Base-by-base conservation (phyloP, 2,329 filamentous ascomycete species). In the Lachnellula arida region DNA sequence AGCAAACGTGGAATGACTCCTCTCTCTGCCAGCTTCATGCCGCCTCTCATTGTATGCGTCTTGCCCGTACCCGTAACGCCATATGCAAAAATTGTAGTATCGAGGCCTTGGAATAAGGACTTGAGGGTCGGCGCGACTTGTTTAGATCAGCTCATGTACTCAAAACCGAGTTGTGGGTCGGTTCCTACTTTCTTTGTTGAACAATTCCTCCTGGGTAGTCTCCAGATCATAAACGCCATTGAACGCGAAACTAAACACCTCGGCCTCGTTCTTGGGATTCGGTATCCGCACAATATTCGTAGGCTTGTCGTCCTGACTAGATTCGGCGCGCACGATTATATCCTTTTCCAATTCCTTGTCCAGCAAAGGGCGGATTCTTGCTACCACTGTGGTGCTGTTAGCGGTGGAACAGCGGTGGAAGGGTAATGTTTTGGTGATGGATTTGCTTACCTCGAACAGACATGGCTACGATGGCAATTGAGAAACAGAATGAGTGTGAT, bases 41-140 rank as follows among this genome's bases (percentile, higher is more conserved):
- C 92, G 62, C 92, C 92, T 61, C 92, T 86, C 91, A 97, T 96
- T 2, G 92, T 97, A 73, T 96, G 90, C 57, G 92, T 97, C 75
- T 97, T 97, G 54, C 92, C 92, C 0, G 91, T 96, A 47, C 92
- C 92, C 0, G 92, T 96, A 57, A 93, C 90, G 58, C 92, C 92
- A 70, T 97, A 96, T 28, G 92, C 91, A 69, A 97, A 96, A 55
- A 96, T 83, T 11, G 91, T 96, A 43, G 93, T 83, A 73, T 95
- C 89, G 69, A 91, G 85, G 56, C 90, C 94, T 73, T 87, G 86
- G 75, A 97, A 97, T 9, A 97, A 83, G 53, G 94, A 88, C 71
- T 96, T 97, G 60, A 97, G 79, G 50, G 92, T 91, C 1, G 93
- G 91, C 42, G 90, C 81, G 64, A 97, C 92, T 96, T 71, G 60